Percentiles rank a stretch among this genome's conserved stretches.
phyloP scores from a whole-genome alignment of 805 yeast species.

The Kodamaea hsintzibuensis region DNA sequence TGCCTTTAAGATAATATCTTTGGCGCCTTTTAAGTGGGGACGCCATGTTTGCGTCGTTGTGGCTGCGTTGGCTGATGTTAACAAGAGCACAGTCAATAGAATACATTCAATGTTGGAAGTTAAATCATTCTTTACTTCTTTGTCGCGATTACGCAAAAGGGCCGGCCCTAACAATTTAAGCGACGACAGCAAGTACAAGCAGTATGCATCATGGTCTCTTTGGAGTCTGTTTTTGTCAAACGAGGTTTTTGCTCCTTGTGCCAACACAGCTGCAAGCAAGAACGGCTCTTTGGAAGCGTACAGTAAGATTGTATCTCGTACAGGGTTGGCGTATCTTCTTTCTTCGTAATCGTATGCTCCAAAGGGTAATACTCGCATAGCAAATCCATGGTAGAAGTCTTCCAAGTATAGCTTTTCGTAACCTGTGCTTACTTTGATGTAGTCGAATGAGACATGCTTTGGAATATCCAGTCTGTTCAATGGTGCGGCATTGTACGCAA shows the following conservation, averaged over 20 bases:
- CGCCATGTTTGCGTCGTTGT: slow-evolving; percentile 59
- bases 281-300: slow-evolving; percentile 63
- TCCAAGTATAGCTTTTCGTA: slow-evolving; percentile 37
- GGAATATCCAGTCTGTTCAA: slow-evolving; percentile 15
- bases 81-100: slow-evolving; percentile 62
- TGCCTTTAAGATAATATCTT: slow-evolving; percentile 57
- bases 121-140: slow-evolving; percentile 18
- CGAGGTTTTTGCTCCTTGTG: slow-evolving; percentile 68
- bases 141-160: slow-evolving; percentile 21
- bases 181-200: slow-evolving; percentile 63
- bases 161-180: slow-evolving; percentile 56
- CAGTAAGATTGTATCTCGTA: slow-evolving; percentile 59
- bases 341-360: slow-evolving; percentile 30
- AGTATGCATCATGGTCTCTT: slow-evolving; percentile 64
- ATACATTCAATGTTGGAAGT: slow-evolving; percentile 62
- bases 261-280: slow-evolving; percentile 64
- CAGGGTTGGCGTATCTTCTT: slow-evolving; percentile 45
- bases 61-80: slow-evolving; percentile 62
- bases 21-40: slow-evolving; percentile 65
- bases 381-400: slow-evolving; percentile 40
- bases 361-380: slow-evolving; percentile 39
- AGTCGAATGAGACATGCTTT: slow-evolving; percentile 30
- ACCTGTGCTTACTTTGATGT: slow-evolving; percentile 25
- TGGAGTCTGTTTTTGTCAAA: slow-evolving; percentile 42
- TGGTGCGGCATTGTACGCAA: neutral